A percentile compares a stretch with the other conserved stretches of the same genome.
Conservation (phyloP, 2,329 filamentous ascomycete species). For the Xylaria sp. region DNA sequence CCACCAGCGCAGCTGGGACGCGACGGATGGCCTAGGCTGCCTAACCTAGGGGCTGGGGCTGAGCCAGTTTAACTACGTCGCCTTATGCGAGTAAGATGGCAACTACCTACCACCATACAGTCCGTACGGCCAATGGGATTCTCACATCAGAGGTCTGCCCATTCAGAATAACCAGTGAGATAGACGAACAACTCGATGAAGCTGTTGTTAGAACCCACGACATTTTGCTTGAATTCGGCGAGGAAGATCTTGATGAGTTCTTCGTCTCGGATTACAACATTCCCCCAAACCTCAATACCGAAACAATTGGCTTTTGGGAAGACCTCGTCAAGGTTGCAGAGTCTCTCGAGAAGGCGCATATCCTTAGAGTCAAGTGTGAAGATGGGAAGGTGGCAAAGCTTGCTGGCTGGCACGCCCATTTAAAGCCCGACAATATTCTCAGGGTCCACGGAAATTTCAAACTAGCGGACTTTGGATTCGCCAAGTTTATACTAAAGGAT, state of each 20-base stretch:
- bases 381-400: conserved; percentile 10
- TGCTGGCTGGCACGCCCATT: conserved; percentile 20
- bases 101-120: too few relatives aligned
- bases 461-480: conserved; percentile 29
- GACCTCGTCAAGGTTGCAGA: conserved; percentile 18
- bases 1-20: too few relatives aligned
- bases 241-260: conserved; percentile 23
- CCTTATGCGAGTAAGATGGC: too few relatives aligned
- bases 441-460: conserved; percentile 26
- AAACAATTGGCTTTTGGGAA: conserved; percentile 18
- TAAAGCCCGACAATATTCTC: conserved; percentile 28
- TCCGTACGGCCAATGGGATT: too few relatives aligned
- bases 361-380: conserved; percentile 11
- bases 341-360: conserved; percentile 17
- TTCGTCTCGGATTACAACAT: conserved; percentile 8
- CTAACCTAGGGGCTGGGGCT: too few relatives aligned
- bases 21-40: too few relatives aligned
- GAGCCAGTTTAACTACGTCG: too few relatives aligned
- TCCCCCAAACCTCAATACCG: conserved; percentile 10
- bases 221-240: conserved; percentile 21
- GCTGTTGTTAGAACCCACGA: not conserved
- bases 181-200: conserved; percentile 7
- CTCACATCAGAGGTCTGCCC: too few relatives aligned
- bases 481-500: conserved; percentile 15
- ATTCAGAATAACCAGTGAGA: not conserved